phyloP scores from a whole-genome alignment of 1,284 basidiomycete species.

The Apiotrichum sp. region DNA sequence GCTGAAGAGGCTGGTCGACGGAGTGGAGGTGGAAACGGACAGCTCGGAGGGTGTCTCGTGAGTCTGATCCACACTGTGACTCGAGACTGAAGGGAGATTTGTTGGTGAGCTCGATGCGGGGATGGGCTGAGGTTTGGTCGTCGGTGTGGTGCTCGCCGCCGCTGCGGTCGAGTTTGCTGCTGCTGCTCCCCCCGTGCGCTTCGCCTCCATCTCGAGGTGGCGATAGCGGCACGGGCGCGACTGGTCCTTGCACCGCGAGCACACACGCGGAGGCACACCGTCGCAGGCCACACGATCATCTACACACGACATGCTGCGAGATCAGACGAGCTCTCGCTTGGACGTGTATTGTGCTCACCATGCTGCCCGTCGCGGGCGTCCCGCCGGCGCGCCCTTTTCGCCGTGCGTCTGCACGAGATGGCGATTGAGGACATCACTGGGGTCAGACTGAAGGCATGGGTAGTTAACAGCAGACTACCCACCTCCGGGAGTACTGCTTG shows the following conservation, averaged over 20 bases:
- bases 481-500: constrained; percentile 20
- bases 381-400: constrained; percentile 9
- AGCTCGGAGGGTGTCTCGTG: background rate
- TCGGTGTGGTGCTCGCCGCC: too few relatives aligned
- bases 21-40: background rate
- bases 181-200: background rate
- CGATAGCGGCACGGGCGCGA: constrained; percentile 9
- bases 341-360: constrained; percentile 8
- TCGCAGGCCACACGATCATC: constrained; percentile 10
- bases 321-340: background rate
- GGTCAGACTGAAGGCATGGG: background rate
- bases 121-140: too few relatives aligned
- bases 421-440: constrained; percentile 21
- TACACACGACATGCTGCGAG: constrained; percentile 10
- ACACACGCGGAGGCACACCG: constrained; percentile 13
- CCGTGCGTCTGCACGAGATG: constrained; percentile 20
- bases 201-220: constrained; percentile 9
- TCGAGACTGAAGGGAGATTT: too few relatives aligned
- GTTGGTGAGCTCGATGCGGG: too few relatives aligned
- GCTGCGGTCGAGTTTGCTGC: background rate
- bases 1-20: background rate
- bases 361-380: constrained; percentile 18
- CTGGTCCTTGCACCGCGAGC: constrained; percentile 9
- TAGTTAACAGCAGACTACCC: background rate
- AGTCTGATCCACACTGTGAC: too few relatives aligned